Evolutionary conservation across 495 filamentous ascomycete genomes (phyloP), one percentile per base, ranked within the genome.

Genomic region (Trichoderma parareesei): DNA sequence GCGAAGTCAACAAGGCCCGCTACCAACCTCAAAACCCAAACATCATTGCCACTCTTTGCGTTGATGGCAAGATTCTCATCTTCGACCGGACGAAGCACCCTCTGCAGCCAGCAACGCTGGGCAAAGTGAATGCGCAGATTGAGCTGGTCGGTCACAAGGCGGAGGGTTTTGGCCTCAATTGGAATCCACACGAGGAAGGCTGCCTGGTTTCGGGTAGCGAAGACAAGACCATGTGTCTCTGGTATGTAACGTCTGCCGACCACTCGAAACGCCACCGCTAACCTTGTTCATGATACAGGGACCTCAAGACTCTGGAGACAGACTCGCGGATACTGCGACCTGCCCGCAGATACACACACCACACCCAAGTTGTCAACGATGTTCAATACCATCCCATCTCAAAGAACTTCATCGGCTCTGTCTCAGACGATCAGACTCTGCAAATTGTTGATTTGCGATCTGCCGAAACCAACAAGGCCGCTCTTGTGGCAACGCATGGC

Each of bases 1-100:
- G 90, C 41, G 95, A 99, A 73, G 92, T 99, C 70, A 99, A 99
- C 81, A 99, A 98, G 76, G 95, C 95, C 1, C 86, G 95, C 65
- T 97, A 98, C 74, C 92, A 95, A 76, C 95, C 94, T 14, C 93
- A 98, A 74, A 99, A 99, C 68, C 94, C 94, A 8, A 90, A 99
- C 69, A 85, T 99, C 63, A 97, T 99, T 68, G 95, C 94, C 18
- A 96, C 95, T 2, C 89, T 97, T 82, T 90, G 90, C 38, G 85
- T 88, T 11, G 92, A 97, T 74, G 90, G 90, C 48, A 87, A 85
- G 67, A 89, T 96, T 38, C 84, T 97, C 77, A 87, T 99, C 66
- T 99, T 92, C 77, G 95, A 99, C 77, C 86, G 91, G 66, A 95
- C 95, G 61, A 98, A 97, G 81, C 95, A 98, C 70, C 88, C 82